Conservation (phyloP, 140 eudicot species). For the Stevia rebaudiana region DNA sequence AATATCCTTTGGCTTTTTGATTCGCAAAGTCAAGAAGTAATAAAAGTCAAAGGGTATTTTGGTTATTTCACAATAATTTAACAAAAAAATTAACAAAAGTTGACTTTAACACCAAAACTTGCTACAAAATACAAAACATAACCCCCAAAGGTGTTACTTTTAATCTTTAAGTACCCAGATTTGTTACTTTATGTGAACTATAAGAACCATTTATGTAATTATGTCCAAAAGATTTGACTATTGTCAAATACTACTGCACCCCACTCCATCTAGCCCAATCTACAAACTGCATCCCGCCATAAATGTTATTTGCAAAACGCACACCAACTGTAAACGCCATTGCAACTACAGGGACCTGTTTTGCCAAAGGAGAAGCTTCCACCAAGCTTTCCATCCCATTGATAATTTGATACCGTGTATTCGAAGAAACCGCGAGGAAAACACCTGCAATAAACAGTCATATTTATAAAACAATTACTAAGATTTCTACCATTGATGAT, state of each 20-base stretch:
- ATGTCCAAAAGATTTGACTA: no score
- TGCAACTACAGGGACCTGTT: slow-evolving; percentile 69
- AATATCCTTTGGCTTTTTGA: no score
- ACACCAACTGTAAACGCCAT: slow-evolving; percentile 93
- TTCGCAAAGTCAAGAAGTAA: no score
- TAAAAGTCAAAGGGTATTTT: no score
- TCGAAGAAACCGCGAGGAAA: slow-evolving; percentile 87
- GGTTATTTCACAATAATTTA: no score
- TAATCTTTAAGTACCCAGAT: no score
- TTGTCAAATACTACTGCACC: slow-evolving; percentile 72
- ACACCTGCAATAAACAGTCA: slow-evolving; percentile 46
- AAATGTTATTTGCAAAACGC: slow-evolving; percentile 86
- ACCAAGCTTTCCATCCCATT: slow-evolving; percentile 81
- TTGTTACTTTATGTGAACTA: no score
- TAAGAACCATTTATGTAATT: no score
- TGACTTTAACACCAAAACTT: no score
- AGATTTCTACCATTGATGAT: background rate
- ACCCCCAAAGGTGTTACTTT: no score
- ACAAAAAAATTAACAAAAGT: no score
- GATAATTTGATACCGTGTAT: slow-evolving; percentile 82
- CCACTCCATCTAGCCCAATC: slow-evolving; percentile 97
- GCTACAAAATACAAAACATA: no score
- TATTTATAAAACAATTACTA: background rate
- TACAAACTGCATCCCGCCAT: slow-evolving; percentile 97
- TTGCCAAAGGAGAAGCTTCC: slow-evolving; percentile 74